Percentiles rank a stretch among this genome's conserved stretches.
These are phyloP conservation scores for Aspergillus sp. DNA, from an alignment of 2,329 filamentous ascomycete genomes.

Conservation along the genomic window DNA sequence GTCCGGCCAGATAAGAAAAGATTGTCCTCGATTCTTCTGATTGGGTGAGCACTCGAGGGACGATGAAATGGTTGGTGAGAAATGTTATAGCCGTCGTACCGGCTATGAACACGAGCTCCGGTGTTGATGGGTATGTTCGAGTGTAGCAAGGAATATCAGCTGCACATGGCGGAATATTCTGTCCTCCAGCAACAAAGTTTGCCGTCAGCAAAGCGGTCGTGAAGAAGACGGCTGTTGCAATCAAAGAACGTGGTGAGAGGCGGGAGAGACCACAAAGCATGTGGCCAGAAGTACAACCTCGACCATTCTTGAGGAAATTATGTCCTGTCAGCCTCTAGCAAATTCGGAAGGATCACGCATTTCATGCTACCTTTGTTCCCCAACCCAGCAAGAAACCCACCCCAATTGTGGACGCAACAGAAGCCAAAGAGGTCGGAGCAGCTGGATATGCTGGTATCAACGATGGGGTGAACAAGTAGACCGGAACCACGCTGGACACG, in stretches of 20 bases:
- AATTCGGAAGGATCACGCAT: no score
- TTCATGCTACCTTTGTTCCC: conserved; percentile 46
- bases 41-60: conserved; percentile 23
- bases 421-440: conserved; percentile 27
- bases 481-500: conserved; percentile 38
- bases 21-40: conserved; percentile 28
- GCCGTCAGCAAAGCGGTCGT: conserved; percentile 39
- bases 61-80: conserved; percentile 28
- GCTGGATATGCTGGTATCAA: conserved; percentile 41
- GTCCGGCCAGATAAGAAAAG: conserved; percentile 43
- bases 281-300: conserved; percentile 52
- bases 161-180: conserved; percentile 37
- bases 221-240: conserved; percentile 45
- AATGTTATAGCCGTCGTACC: conserved; percentile 23
- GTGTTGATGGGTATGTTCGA: conserved; percentile 37
- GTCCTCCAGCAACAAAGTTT: conserved; percentile 28
- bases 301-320: conserved; percentile 31
- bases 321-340: neutral
- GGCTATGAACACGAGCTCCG: conserved; percentile 31
- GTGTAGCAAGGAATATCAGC: conserved; percentile 42
- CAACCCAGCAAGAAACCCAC: conserved; percentile 45
- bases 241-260: conserved; percentile 45
- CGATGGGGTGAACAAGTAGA: conserved; percentile 40
- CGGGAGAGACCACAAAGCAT: conserved; percentile 52
- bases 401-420: conserved; percentile 34